Conservation (phyloP, 495 filamentous ascomycete genomes). For the Daldinia bambusicola region DNA sequence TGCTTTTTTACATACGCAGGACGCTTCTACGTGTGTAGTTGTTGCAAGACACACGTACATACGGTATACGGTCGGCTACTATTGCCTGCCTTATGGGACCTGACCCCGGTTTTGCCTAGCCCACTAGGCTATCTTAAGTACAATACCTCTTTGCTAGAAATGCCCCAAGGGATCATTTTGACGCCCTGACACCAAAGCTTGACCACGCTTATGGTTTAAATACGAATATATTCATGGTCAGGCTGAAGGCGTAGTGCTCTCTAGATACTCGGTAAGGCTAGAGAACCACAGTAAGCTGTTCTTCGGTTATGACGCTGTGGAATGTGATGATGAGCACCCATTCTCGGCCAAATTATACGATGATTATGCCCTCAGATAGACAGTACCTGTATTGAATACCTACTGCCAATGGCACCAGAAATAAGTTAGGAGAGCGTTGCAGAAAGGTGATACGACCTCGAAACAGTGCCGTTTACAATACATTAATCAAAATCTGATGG, state of each 20-base stretch:
- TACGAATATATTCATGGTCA: conserved; percentile 4
- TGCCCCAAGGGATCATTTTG: conserved; percentile 21
- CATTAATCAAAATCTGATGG: conserved; percentile 10
- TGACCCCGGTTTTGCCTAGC: conserved; percentile 12
- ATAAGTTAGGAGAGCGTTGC: conserved; percentile 2
- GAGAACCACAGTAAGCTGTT: conserved; percentile 4
- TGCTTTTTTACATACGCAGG: background rate
- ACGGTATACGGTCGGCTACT: conserved; percentile 1
- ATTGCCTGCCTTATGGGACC: conserved; percentile 15
- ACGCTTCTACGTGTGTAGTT: background rate
- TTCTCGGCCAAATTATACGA: conserved; percentile 31
- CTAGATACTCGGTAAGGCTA: conserved; percentile 13
- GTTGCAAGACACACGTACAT: conserved; percentile 8
- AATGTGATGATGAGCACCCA: conserved; percentile 10
- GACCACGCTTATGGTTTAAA: conserved; percentile 1
- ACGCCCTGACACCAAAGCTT: conserved; percentile 13
- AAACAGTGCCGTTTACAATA: conserved; percentile 6
- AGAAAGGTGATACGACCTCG: conserved; percentile 21
- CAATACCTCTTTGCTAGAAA: conserved; percentile 17
- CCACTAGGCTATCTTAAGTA: background rate
- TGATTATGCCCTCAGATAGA: conserved; percentile 21
- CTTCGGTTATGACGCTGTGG: conserved; percentile 20
- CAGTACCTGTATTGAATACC: conserved; percentile 11
- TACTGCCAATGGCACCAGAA: background rate
- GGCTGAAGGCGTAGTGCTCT: background rate